Base-by-base conservation (phyloP, 768 basidiomycete species). In the Rossbeevera mucosa region DNA sequence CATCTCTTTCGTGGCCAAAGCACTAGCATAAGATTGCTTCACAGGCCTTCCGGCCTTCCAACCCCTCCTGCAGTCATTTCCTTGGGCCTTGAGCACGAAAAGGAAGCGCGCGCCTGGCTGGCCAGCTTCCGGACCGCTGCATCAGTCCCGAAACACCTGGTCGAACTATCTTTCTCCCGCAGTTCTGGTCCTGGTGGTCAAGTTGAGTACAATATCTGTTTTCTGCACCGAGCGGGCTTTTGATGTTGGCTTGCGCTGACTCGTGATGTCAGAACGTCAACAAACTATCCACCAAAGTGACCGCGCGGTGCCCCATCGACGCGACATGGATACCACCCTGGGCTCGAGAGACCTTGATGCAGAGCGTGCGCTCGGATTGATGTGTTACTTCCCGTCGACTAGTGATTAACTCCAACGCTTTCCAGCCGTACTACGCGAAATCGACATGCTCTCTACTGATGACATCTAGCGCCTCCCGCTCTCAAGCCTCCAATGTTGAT, bases 101-200 rank as follows among this genome's bases (percentile, higher is more conserved):
- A 63, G 12, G 64, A 69, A 6, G 87, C 85, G 8, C 73, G 77
- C 14, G 59, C 59, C 29, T 89, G 87, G 86, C 60, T 84, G 26
- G 59, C 70, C 1, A 54, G 62, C 18, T 88, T 88, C 64, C 74
- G 71, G 43, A 52, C 58, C 7, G 59, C 62, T 9, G 49, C 30
- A 11, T 59, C 65, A 3, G 77, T 87, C 31, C 81, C 81, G 0
- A 80, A 71, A 55, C 68, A 69, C 29, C 44, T 76, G 18, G 86
- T 89, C 0, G 78, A 85, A 38, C 57, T 91, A 22, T 74, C 79
- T 0, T 92, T 88, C 60, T 80, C 88, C 5, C 74, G 88, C 47
- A 91, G 89, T 59, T 90, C 89, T 4, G 90, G 90, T 21, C 90
- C 90, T 6, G 90, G 90, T 30, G 90, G 90, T 14, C 89, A 91